These are phyloP conservation scores for Nitzschia sp. DNA, from an alignment of 108 stramenopile genomes.

Conservation along the genomic window DNA sequence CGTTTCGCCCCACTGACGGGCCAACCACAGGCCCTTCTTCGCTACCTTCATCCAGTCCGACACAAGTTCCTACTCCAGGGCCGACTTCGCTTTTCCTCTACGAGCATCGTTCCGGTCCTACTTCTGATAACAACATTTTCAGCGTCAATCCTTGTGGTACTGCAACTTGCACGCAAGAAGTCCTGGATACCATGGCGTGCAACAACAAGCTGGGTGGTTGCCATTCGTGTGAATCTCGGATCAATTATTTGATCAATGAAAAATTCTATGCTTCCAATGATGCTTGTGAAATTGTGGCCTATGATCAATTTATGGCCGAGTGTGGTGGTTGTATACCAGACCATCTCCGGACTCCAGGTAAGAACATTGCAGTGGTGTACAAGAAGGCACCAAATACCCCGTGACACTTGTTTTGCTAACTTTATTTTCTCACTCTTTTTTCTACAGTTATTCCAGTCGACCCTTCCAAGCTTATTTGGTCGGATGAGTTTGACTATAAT, in stretches of 20 bases:
- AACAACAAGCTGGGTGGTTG: conserved; percentile 2
- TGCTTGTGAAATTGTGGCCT: conserved; percentile 14
- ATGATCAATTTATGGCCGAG: neutral
- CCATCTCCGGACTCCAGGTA: conserved; percentile 2
- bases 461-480: conserved; percentile 36
- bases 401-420: neutral
- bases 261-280: neutral
- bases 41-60: neutral
- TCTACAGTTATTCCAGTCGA: neutral
- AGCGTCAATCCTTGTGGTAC: conserved; percentile 3
- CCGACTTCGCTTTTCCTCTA: neutral
- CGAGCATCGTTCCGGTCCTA: neutral
- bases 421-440: neutral
- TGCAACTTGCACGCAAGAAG: conserved; percentile 1
- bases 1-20: neutral
- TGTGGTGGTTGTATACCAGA: conserved; percentile 17
- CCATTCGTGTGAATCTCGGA: conserved; percentile 8
- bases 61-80: neutral
- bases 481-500: conserved; percentile 48
- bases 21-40: conserved; percentile 4
- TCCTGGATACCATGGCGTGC: conserved; percentile 17
- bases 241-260: conserved; percentile 3
- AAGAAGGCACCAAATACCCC: neutral
- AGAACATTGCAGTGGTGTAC: neutral
- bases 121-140: neutral